phyloP scores from a whole-genome alignment of 1,284 basidiomycete genomes.

The Porodaedalea pini region DNA sequence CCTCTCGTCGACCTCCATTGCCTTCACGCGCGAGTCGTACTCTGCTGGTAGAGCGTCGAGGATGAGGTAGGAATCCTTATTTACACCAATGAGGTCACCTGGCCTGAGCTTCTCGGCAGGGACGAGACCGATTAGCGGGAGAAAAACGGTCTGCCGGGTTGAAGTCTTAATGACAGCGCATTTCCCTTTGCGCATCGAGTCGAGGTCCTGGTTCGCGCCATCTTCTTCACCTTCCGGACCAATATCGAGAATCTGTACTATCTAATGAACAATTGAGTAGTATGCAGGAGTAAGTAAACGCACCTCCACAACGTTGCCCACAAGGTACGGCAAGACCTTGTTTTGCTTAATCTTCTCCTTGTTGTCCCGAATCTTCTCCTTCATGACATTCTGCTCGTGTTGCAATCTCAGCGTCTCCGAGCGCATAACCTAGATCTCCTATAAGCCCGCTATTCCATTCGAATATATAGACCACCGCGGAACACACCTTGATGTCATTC shows the following conservation, averaged over 20 bases:
- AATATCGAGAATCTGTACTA: constrained; percentile 82
- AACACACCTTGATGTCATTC: constrained; percentile 84
- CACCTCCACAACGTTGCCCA: constrained; percentile 96
- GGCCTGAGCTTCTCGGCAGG: constrained; percentile 87
- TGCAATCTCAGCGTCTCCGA: constrained; percentile 89
- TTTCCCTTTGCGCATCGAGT: constrained; percentile 93
- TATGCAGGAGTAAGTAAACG: constrained; percentile 24
- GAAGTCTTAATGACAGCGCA: constrained; percentile 99
- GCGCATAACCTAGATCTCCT: constrained; percentile 76
- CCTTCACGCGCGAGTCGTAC: constrained; percentile 78
- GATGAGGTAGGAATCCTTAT: constrained; percentile 99
- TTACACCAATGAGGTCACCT: constrained; percentile 95
- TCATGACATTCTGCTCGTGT: constrained; percentile 95
- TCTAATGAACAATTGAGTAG: constrained; percentile 18
- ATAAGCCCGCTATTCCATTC: background rate
- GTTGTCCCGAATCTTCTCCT: constrained; percentile 98
- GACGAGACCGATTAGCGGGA: constrained; percentile 96
- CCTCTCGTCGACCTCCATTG: constrained; percentile 90
- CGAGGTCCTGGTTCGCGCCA: constrained; percentile 90
- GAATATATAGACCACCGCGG: background rate
- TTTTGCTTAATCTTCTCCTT: constrained; percentile 99
- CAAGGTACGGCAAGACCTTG: constrained; percentile 97
- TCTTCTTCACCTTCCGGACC: constrained; percentile 92
- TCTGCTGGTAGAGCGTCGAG: constrained; percentile 83
- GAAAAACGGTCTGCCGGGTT: constrained; percentile 96